These are phyloP conservation scores for Russula dissimulans DNA, from an alignment of 768 basidiomycete genomes.

Conservation along the genomic window DNA sequence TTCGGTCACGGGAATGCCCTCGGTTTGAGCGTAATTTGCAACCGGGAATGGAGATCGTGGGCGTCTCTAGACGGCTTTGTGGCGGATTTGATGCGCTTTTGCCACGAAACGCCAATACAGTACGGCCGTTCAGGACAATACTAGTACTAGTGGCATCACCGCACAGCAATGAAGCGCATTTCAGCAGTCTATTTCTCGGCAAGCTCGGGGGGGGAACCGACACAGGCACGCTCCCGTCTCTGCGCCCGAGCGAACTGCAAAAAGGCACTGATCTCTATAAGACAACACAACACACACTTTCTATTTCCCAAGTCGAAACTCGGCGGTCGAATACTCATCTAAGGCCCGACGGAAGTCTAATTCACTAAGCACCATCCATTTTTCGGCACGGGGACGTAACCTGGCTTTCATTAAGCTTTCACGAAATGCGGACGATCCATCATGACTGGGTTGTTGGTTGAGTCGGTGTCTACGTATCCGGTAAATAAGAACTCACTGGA, in stretches of 20 bases:
- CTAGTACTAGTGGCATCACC: too few relatives aligned
- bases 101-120: too few relatives aligned
- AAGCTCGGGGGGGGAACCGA: too few relatives aligned
- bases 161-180: too few relatives aligned
- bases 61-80: background rate
- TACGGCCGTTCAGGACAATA: too few relatives aligned
- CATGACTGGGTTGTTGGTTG: slow-evolving; percentile 18
- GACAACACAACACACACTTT: background rate
- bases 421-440: slow-evolving; percentile 2
- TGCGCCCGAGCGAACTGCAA: too few relatives aligned
- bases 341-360: slow-evolving; percentile 56
- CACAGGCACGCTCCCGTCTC: too few relatives aligned
- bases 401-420: slow-evolving; percentile 2
- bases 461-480: background rate
- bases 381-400: background rate
- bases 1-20: too few relatives aligned
- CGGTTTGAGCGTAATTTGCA: too few relatives aligned
- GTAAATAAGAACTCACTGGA: slow-evolving; percentile 44
- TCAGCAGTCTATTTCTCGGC: too few relatives aligned
- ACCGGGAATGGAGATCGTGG: too few relatives aligned
- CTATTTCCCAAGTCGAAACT: slow-evolving; percentile 66
- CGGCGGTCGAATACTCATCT: slow-evolving; percentile 62
- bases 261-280: background rate
- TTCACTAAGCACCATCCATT: slow-evolving; percentile 31
- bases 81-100: background rate